Evolutionary conservation across 192 early-diverging fungal genomes (phyloP), one percentile per base, ranked within the genome.

Genomic region (Backusella luteola): DNA sequence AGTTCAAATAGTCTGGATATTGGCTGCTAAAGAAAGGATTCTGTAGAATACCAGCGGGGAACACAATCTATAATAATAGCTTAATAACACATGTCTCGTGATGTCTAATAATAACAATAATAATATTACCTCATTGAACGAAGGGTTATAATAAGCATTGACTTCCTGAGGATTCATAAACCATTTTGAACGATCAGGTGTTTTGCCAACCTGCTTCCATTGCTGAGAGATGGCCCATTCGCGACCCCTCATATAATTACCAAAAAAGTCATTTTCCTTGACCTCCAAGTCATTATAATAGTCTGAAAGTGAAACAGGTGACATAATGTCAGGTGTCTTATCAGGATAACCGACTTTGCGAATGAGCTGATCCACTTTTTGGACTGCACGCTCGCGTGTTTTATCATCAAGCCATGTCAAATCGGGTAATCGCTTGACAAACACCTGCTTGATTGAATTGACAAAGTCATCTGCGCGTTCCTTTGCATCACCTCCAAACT

Each of bases 1-100:
- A 92, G 49, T 91, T 90, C 9, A 93, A 46, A 67, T 91, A 91
- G 26, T 86, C 80, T 1, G 88, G 90, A 42, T 77, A 77, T 12
- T 78, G 70, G 4, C 32, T 49, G 29, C 73, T 44, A 53, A 86
- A 91, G 70, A 84, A 87, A n/a, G 90, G 90, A 14, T 34, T 35
- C 56, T 89, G 90, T 14, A 91, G 59, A 26, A 90, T 86, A 19
- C 88, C 90, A 4, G 90, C 90, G 19, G 81, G 78, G 73, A 89
- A 79, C 4, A 83, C 80, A 75, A 87, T 86, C 80, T 74, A 59
- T 34, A 44, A 39, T 39, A 39, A 39, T 39, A 39, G 38, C 3
- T 39, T 39, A 39, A 12, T 39, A 32, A 32, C 32, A 39, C n/a
- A 53, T 19, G 15, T 19, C 19, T 5, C 0, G 46, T n/a, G 14